These are phyloP conservation scores for Nannochloropsis salina DNA, from an alignment of 108 stramenopile species.

Conservation along the genomic window DNA sequence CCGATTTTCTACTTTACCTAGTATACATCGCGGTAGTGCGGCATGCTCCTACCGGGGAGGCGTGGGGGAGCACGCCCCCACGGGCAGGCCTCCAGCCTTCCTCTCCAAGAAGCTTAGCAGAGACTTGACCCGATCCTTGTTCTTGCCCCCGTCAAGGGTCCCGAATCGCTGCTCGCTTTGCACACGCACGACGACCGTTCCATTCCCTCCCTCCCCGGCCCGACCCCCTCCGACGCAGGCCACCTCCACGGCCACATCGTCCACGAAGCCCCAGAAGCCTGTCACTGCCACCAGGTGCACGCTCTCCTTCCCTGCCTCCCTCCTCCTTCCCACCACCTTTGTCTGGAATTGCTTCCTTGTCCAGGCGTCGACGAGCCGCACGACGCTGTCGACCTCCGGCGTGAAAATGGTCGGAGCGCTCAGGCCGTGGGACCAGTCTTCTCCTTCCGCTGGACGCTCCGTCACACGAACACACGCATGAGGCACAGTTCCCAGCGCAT, in stretches of 20 bases:
- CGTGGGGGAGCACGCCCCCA: background rate
- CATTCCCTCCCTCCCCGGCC: background rate
- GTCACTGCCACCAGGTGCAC: background rate
- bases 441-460: background rate
- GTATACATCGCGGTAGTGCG: background rate
- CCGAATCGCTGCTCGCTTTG: background rate
- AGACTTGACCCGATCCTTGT: background rate
- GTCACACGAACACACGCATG: background rate
- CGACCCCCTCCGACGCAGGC: background rate
- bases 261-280: background rate
- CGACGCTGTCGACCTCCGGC: background rate
- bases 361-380: background rate
- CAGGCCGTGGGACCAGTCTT: background rate
- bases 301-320: conserved; percentile 6
- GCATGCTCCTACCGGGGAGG: background rate
- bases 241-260: background rate
- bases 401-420: background rate
- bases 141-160: background rate
- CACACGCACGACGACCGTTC: background rate
- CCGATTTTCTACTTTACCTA: background rate
- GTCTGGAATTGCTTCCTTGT: background rate
- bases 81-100: background rate
- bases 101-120: background rate
- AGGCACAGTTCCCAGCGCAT: background rate
- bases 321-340: background rate